Base-by-base conservation (phyloP, 768 basidiomycete genomes). In the Hericium coralloides region DNA sequence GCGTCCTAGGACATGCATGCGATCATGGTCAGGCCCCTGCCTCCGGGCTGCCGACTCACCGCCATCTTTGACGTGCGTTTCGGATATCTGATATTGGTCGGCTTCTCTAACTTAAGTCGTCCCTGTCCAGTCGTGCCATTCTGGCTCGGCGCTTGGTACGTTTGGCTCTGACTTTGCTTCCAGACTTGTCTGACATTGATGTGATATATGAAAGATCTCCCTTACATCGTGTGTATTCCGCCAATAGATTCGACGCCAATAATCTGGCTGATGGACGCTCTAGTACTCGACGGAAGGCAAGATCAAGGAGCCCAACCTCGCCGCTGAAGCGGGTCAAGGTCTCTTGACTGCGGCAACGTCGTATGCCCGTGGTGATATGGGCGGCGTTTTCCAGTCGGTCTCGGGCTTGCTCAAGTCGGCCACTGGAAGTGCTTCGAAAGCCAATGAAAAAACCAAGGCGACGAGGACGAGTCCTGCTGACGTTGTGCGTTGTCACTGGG, bases 231-330 rank as follows among this genome's bases (percentile, higher is more conserved):
- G 25, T 38, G 59, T 38, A 39, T 53, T 56, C 38, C 38, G 25
- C 31, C 36, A 8, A 17, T 38, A 43, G 12, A 17, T 54, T 9
- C 10, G 7, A 12, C 26, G 3, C 56, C 14, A 23, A n/a, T 12
- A 14, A 20, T 43, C 31, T 31, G 8, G 45, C 26, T 43, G 17
- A 22, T 2, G 37, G 43, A 43, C 12, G 20, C 43, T 15, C 12
- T 55, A 89, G 84, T 98, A 98, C 72, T 92, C 92, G 20, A 95
- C 93, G 7, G 92, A 98, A 73, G 94, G 94, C 51, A 93, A 91
- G 67, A 73, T 98, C 67, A 97, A 98, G 70, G 93, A 97, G 67
- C 93, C 95, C 37, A 95, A 97, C 66, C 73, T 93, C 15, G 84
- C 85, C 12, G 79, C 85, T 9, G 93, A 91, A 66, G 94, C 95